phyloP scores from a whole-genome alignment of 495 filamentous ascomycete species.

The Tuber melanosporum region DNA sequence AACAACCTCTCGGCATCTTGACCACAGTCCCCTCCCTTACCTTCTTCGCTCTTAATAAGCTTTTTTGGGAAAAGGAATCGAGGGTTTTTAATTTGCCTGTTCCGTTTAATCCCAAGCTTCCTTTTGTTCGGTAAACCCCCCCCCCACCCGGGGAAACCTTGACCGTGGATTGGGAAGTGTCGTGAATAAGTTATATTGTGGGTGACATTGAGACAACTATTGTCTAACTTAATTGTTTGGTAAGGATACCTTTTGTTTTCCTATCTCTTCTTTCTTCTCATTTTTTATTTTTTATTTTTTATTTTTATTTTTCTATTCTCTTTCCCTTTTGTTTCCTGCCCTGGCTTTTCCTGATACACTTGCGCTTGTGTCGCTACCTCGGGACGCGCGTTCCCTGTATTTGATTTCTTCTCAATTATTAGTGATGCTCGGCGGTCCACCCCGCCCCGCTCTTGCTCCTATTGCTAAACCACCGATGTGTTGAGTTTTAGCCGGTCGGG shows the following conservation, averaged over 20 bases:
- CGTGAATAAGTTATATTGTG: neutral
- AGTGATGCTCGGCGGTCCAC: neutral
- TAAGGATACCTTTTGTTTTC: neutral
- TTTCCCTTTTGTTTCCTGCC: neutral
- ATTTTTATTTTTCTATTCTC: neutral
- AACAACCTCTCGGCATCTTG: slow-evolving; percentile 1
- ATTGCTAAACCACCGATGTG: neutral
- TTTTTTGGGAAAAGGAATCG: neutral
- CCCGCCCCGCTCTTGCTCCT: neutral
- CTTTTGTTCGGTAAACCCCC: neutral
- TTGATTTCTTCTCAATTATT: neutral
- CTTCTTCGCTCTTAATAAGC: neutral
- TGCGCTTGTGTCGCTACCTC: neutral
- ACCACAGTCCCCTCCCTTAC: neutral
- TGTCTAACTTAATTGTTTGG: neutral
- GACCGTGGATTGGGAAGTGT: neutral
- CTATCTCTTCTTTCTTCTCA: neutral
- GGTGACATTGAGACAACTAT: neutral
- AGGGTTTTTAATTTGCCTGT: neutral
- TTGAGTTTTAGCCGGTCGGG: neutral
- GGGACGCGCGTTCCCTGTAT: neutral
- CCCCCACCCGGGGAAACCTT: neutral
- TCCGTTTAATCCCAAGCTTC: neutral
- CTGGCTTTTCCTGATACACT: neutral
- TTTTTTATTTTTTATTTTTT: neutral